Evolutionary conservation across 2,329 filamentous ascomycete species (phyloP).

Genomic region (Fusarium sp.): DNA sequence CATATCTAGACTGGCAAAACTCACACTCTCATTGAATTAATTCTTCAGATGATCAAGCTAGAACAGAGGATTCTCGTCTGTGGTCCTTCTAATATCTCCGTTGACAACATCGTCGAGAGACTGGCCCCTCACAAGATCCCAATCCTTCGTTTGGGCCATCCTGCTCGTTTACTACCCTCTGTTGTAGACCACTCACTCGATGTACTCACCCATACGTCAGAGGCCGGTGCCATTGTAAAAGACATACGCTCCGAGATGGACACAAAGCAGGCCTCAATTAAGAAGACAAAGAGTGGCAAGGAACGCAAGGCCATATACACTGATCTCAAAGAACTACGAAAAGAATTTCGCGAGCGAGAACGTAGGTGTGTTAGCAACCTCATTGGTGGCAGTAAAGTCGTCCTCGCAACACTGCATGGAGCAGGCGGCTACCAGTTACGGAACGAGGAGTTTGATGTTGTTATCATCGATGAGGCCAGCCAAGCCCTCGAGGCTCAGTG

Average conservation of each 20-base stretch:
- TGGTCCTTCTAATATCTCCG: slow-evolving; percentile 94
- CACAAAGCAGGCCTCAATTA: slow-evolving; percentile 86
- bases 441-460: slow-evolving; percentile 86
- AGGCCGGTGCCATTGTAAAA: slow-evolving; percentile 87
- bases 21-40: slow-evolving; percentile 93
- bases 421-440: slow-evolving; percentile 87
- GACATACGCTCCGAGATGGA: slow-evolving; percentile 96
- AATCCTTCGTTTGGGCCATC: slow-evolving; percentile 91
- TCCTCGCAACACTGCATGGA: slow-evolving; percentile 92
- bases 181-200: slow-evolving; percentile 93
- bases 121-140: slow-evolving; percentile 86
- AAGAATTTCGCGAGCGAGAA: slow-evolving; percentile 90
- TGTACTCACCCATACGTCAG: slow-evolving; percentile 88
- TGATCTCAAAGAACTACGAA: slow-evolving; percentile 86
- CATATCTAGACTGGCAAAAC: slow-evolving; percentile 84
- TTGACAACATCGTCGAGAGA: slow-evolving; percentile 97
- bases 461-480: slow-evolving; percentile 95
- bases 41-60: slow-evolving; percentile 85
- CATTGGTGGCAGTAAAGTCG: slow-evolving; percentile 82
- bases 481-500: slow-evolving; percentile 97
- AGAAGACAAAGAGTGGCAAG: slow-evolving; percentile 84
- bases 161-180: slow-evolving; percentile 87
- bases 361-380: slow-evolving; percentile 82
- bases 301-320: slow-evolving; percentile 86
- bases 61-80: slow-evolving; percentile 87